phyloP scores from a whole-genome alignment of 768 basidiomycete genomes.

The Boletus vinaceobasis region DNA sequence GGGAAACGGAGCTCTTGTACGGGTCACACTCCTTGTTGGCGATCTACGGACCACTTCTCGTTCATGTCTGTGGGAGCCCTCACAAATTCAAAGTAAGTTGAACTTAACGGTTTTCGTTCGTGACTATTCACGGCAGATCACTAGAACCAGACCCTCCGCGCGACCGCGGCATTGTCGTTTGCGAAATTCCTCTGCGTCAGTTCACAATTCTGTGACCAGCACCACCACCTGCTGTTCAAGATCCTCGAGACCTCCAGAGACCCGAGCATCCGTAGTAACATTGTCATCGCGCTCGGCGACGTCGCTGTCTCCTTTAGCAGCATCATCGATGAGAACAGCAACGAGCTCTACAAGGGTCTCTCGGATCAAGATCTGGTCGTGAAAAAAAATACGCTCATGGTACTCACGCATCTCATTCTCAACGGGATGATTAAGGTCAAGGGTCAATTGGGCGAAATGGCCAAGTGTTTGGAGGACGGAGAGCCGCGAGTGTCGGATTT shows the following conservation, averaged over 20 bases:
- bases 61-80: slow-evolving; percentile 87
- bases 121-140: slow-evolving; percentile 4
- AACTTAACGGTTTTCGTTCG: neutral
- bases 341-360: slow-evolving; percentile 91
- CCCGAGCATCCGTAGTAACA: slow-evolving; percentile 88
- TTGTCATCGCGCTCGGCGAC: slow-evolving; percentile 96
- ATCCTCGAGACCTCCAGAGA: slow-evolving; percentile 91
- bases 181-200: slow-evolving; percentile 97
- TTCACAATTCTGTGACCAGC: slow-evolving; percentile 87
- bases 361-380: slow-evolving; percentile 84
- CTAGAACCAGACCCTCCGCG: slow-evolving; percentile 83
- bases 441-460: slow-evolving; percentile 99
- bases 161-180: slow-evolving; percentile 82
- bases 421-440: slow-evolving; percentile 99
- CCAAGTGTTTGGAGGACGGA: slow-evolving; percentile 95
- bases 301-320: slow-evolving; percentile 97
- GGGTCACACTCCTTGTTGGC: slow-evolving; percentile 78
- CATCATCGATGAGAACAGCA: slow-evolving; percentile 96
- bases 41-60: slow-evolving; percentile 85
- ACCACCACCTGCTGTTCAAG: slow-evolving; percentile 88
- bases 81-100: slow-evolving; percentile 78
- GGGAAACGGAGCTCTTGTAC: slow-evolving; percentile 86
- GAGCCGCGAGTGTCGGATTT: slow-evolving; percentile 87
- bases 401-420: slow-evolving; percentile 91
- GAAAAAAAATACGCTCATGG: slow-evolving; percentile 99